These are phyloP conservation scores for Fusarium continuum DNA, from an alignment of 2,329 filamentous ascomycete species.

Conservation along the genomic window DNA sequence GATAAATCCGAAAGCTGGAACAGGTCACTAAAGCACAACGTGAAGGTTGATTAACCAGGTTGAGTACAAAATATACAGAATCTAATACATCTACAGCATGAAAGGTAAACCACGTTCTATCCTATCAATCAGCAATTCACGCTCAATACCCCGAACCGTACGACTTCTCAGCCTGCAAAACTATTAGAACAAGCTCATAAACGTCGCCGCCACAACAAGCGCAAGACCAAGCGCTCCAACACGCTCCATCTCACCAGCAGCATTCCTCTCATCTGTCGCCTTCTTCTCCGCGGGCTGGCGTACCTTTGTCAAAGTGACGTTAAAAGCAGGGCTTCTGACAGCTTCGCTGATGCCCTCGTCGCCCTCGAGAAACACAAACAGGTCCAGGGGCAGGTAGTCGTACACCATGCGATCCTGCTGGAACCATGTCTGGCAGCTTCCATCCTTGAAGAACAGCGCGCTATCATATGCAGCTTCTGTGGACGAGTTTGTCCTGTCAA, in stretches of 20 bases:
- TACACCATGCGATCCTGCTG: slow-evolving; percentile 47
- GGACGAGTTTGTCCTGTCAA: slow-evolving; percentile 37
- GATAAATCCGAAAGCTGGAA: too few species aligned
- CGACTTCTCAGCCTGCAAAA: slow-evolving; percentile 10
- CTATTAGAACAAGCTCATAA: slow-evolving; percentile 38
- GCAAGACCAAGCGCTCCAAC: slow-evolving; percentile 1
- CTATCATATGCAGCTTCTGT: slow-evolving; percentile 32
- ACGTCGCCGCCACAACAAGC: not conserved
- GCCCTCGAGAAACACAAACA: slow-evolving; percentile 43
- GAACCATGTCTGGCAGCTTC: slow-evolving; percentile 46
- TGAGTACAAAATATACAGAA: too few species aligned
- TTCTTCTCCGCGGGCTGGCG: slow-evolving; percentile 33
- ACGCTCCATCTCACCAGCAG: not conserved
- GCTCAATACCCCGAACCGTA: not conserved
- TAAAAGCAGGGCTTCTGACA: slow-evolving; percentile 41
- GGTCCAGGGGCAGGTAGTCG: slow-evolving; percentile 45
- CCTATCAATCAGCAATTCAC: fast-evolving
- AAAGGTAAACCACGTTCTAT: not conserved
- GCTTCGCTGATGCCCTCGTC: slow-evolving; percentile 20
- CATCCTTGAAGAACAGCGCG: slow-evolving; percentile 42
- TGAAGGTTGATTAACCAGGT: too few species aligned
- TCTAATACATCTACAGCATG: not conserved
- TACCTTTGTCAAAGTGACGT: slow-evolving; percentile 44
- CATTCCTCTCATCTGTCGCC: not conserved
- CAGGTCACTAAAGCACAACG: too few species aligned